Percentiles rank a stretch among this genome's conserved stretches.
These are phyloP conservation scores for Blastobotrys apis DNA, from an alignment of 1,139 yeast genomes.

Conservation along the genomic window DNA sequence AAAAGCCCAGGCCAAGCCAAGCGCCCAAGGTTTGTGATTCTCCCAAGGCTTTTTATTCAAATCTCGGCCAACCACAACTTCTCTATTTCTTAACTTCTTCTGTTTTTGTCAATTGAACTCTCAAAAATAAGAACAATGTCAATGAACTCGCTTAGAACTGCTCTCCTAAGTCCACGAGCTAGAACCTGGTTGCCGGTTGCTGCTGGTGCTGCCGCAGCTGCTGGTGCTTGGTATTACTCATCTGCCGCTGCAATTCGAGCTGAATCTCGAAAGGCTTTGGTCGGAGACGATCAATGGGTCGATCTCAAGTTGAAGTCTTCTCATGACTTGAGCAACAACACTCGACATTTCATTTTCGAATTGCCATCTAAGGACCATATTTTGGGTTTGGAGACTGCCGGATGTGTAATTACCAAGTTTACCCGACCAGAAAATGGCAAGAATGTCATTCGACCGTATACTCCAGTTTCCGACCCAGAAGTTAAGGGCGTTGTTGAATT, in stretches of 20 bases:
- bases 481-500: conserved; percentile 73
- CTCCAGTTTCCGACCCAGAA: conserved; percentile 75
- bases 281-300: conserved; percentile 65
- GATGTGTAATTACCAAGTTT: conserved; percentile 74
- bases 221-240: conserved; percentile 29
- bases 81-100: neutral
- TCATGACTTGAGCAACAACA: conserved; percentile 49
- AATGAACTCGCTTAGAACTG: neutral
- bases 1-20: too few relatives aligned
- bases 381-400: conserved; percentile 79
- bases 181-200: conserved; percentile 16
- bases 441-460: conserved; percentile 92
- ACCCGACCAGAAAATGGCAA: conserved; percentile 73
- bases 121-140: neutral
- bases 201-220: conserved; percentile 29
- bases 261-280: conserved; percentile 45
- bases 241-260: conserved; percentile 23
- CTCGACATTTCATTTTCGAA: conserved; percentile 67
- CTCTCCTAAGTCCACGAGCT: neutral
- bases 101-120: neutral
- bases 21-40: too few relatives aligned
- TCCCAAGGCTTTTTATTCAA: neutral
- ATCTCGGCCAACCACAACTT: neutral
- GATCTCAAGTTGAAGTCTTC: conserved; percentile 66
- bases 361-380: conserved; percentile 63